Evolutionary conservation across 192 early-diverging fungal species (phyloP), one percentile per base, ranked within the genome.

Genomic region (Coemansia furcata): DNA sequence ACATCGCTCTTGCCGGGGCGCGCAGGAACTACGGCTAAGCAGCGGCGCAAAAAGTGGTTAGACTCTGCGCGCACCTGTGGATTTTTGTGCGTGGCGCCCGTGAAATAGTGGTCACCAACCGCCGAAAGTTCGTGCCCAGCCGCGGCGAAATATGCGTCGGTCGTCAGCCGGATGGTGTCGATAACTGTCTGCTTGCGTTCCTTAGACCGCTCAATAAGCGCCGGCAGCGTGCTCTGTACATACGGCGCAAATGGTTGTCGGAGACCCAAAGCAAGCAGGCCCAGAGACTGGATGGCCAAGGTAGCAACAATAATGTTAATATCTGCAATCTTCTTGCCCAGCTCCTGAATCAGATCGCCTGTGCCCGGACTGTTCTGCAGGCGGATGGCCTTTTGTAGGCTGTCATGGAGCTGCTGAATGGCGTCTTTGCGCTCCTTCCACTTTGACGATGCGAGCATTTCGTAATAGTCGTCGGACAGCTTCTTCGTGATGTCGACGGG

Each of bases 361-460:
- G 93, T 73, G 35, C 77, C 88, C 3, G 75, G 52, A 60, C 54
- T 82, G 44, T 74, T 73, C 55, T 82, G 75, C 63, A 82, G 55
- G 8, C 80, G 80, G 12, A 74, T 65, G 38, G 72, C 42, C 65
- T 77, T 82, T 62, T 71, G 65, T 29, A 82, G 60, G 19, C 69
- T 39, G 11, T 49, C 69, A 6, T 92, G 66, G 30, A 99, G 72
- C 11, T 72, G 85, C 54, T 95, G 94, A 40, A 98, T 67, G 0
- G 88, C 94, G 66, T 97, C 95, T 66, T 96, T 96, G 71, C 98
- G 86, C 71, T 98, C 97, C 77, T 97, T 89, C 98, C 98, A 99
- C 69, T 98, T 98, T 44, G 89, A 84, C 6, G 95, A 93, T 2
- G 69, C 59, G 2, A 80, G 35, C 19, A 68, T n/a, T 46, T 52